A percentile compares a stretch with the other conserved stretches of the same genome.
Evolutionary conservation across 352 stramenopile genomes (phyloP).

Genomic region (Phytophthora kernoviae): DNA sequence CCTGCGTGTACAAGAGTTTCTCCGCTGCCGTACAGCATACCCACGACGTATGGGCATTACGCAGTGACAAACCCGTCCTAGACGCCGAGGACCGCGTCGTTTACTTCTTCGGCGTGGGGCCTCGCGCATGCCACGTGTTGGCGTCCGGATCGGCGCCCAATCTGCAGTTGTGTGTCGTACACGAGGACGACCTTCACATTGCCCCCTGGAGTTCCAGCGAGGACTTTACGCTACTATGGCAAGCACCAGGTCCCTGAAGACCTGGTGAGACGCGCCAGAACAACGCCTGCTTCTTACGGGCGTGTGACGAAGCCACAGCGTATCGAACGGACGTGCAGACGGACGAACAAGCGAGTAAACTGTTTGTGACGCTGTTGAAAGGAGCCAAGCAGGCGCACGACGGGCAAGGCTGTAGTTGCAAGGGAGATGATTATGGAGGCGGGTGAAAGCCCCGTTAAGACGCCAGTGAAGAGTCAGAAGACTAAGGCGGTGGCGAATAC

Average conservation of each 20-base stretch:
- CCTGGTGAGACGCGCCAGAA: slow-evolving; percentile 38
- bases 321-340: slow-evolving; percentile 34
- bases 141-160: slow-evolving; percentile 42
- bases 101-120: slow-evolving; percentile 78
- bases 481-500: slow-evolving; percentile 6
- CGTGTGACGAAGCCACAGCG: slow-evolving; percentile 52
- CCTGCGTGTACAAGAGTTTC: slow-evolving; percentile 69
- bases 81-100: slow-evolving; percentile 75
- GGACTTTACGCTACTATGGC: slow-evolving; percentile 48
- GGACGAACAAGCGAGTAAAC: slow-evolving; percentile 30
- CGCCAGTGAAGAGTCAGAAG: not conserved
- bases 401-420: slow-evolving; percentile 20
- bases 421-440: slow-evolving; percentile 23
- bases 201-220: slow-evolving; percentile 19
- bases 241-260: slow-evolving; percentile 40
- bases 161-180: slow-evolving; percentile 53
- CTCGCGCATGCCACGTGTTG: slow-evolving; percentile 33
- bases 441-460: slow-evolving; percentile 11
- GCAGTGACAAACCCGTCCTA: slow-evolving; percentile 53
- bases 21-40: slow-evolving; percentile 43
- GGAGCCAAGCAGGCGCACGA: slow-evolving; percentile 27
- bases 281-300: slow-evolving; percentile 54
- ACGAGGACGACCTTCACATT: slow-evolving; percentile 42
- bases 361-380: slow-evolving; percentile 42
- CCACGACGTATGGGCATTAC: slow-evolving; percentile 54